These are phyloP conservation scores for Linderina pennispora DNA, from an alignment of 192 early-diverging fungal species.

Conservation along the genomic window DNA sequence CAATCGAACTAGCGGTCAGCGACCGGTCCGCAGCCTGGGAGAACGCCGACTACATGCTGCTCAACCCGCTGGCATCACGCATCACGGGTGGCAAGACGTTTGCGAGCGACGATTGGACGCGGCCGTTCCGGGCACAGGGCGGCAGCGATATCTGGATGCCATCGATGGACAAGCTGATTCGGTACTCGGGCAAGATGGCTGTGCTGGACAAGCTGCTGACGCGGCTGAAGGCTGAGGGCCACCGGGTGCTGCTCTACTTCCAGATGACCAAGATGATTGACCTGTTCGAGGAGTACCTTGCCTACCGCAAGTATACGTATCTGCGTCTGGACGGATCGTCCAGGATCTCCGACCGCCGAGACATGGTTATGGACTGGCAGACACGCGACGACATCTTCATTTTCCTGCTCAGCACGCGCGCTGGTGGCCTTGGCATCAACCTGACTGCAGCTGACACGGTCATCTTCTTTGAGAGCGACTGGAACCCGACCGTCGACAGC, in stretches of 20 bases:
- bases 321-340: constrained; percentile 84
- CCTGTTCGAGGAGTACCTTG: constrained; percentile 81
- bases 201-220: constrained; percentile 64
- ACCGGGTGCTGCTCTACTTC: constrained; percentile 80
- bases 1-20: constrained; percentile 55
- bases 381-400: constrained; percentile 79
- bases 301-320: constrained; percentile 81
- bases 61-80: constrained; percentile 19
- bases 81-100: constrained; percentile 18
- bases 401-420: constrained; percentile 77
- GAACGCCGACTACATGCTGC: constrained; percentile 32
- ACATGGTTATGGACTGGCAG: constrained; percentile 93
- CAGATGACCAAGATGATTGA: constrained; percentile 90
- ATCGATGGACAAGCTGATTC: constrained; percentile 67
- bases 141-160: constrained; percentile 65
- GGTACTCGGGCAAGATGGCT: constrained; percentile 74
- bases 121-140: constrained; percentile 45
- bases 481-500: constrained; percentile 89
- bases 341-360: constrained; percentile 78
- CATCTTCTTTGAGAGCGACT: constrained; percentile 84
- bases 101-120: constrained; percentile 33
- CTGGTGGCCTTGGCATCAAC: constrained; percentile 86
- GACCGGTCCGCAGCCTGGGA: constrained; percentile 57
- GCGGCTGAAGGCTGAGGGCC: constrained; percentile 67
- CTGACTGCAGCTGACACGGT: constrained; percentile 87